phyloP scores from a whole-genome alignment of 1,284 basidiomycete species.

The Fomitiporia mediterranea region DNA sequence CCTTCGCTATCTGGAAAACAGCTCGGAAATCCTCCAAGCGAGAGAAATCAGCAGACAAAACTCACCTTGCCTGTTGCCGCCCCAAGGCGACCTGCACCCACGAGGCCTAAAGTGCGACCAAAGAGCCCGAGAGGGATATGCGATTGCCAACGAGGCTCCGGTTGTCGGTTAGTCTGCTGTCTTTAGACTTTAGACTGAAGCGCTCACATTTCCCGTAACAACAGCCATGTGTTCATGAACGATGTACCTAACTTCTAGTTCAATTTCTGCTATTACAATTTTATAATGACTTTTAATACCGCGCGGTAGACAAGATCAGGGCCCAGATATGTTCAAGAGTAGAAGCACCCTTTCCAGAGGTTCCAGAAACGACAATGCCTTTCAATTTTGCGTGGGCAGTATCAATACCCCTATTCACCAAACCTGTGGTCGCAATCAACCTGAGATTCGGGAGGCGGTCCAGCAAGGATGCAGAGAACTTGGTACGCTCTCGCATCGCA shows the following conservation, averaged over 20 bases:
- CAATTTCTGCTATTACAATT: too few species aligned
- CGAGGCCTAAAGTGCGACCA: slow-evolving; percentile 52
- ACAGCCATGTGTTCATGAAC: slow-evolving; percentile 45
- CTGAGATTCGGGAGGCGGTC: slow-evolving; percentile 53
- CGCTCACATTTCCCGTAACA: slow-evolving; percentile 1
- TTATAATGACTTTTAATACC: too few species aligned
- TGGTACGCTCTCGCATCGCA: slow-evolving; percentile 65
- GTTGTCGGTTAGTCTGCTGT: slow-evolving; percentile 33
- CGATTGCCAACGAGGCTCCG: slow-evolving; percentile 51
- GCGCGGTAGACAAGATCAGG: slow-evolving; percentile 52
- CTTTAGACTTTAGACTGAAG: slow-evolving; percentile 21
- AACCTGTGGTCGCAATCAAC: slow-evolving; percentile 56
- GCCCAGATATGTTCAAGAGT: slow-evolving; percentile 64
- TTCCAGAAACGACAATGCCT: slow-evolving; percentile 55
- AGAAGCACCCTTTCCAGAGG: slow-evolving; percentile 37
- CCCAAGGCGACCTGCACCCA: slow-evolving; percentile 58
- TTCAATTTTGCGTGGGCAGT: slow-evolving; percentile 41
- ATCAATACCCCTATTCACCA: slow-evolving; percentile 48
- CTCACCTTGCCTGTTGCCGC: slow-evolving; percentile 41
- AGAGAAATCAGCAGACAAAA: slow-evolving; percentile 3
- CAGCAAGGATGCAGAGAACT: slow-evolving; percentile 45
- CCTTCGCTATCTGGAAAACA: slow-evolving; percentile 45
- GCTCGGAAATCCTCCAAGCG: neutral
- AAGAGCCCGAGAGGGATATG: slow-evolving; percentile 47
- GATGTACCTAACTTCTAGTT: too few species aligned